Base-by-base conservation (phyloP, 2,329 filamentous ascomycete species). In the Colletotrichum coccodes region DNA sequence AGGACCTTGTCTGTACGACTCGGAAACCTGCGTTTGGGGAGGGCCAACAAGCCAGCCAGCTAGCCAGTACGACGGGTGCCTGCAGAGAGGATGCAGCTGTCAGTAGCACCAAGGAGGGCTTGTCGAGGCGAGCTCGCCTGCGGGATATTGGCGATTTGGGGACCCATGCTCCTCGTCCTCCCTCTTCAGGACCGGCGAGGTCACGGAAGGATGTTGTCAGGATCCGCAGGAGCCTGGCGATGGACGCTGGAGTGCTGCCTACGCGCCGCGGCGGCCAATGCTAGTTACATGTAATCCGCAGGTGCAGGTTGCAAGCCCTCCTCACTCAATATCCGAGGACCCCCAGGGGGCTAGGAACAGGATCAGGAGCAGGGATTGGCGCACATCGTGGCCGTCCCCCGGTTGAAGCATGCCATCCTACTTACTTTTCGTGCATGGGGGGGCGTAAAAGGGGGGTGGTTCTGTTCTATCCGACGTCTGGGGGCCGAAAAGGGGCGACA, bases 61-160 rank as follows among this genome's bases (percentile, higher is more conserved):
- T n/a, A n/a, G n/a, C 32, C 38, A 32, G 65, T 56, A 40, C 26
- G 26, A 47, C 47, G 54, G 61, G 61, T 60, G 65, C 61, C 65
- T 68, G 61, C 65, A 60, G 59, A 7, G 16, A 49, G 54, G 21
- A 56, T 44, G 36, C 40, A 58, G 54, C 66, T 66, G 61, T 65
- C 66, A 68, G 66, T 68, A 36, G 53, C 42, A 68, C 56, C 36
- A 54, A 14, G 49, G 34, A 32, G 49, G 3, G 32, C 23, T 49
- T 14, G 30, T 53, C 21, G 23, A 40, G 23, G 26, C 46, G 47
- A 32, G 32, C 26, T 46, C 46, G 36, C 11, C 36, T 40, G 47
- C 30, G 36, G 21, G 34, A 54, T 40, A n/a, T 47, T 3, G 54
- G 52, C 18, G 9, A 32, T 30, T 21, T 16, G 49, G 6, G n/a